These are phyloP conservation scores for Flaveria ramosissima DNA, from an alignment of 129 eudicot species.

Conservation along the genomic window DNA sequence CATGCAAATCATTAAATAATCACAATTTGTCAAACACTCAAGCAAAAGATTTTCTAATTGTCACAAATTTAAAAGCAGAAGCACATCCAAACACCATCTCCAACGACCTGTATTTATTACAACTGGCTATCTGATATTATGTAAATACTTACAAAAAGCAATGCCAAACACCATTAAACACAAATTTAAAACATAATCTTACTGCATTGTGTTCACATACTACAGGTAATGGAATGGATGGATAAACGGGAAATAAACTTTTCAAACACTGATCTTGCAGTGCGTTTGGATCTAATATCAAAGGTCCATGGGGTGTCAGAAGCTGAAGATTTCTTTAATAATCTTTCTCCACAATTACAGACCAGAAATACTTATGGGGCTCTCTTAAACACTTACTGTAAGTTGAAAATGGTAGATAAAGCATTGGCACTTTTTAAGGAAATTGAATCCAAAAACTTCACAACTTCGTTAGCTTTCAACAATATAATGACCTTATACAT, in stretches of 20 bases:
- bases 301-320: conserved; percentile 62
- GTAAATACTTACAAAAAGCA: neutral
- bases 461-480: conserved; percentile 44
- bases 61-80: neutral
- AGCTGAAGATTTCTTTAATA: conserved; percentile 67
- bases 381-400: conserved; percentile 72
- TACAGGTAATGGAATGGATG: conserved; percentile 94
- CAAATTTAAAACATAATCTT: neutral
- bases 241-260: conserved; percentile 43
- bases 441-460: conserved; percentile 52
- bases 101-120: neutral
- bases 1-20: neutral
- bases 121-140: neutral
- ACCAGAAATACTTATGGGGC: conserved; percentile 57
- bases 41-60: neutral
- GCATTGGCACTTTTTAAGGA: conserved; percentile 61
- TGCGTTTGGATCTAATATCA: conserved; percentile 59
- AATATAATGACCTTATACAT: conserved; percentile 66
- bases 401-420: conserved; percentile 49
- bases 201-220: neutral
- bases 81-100: neutral
- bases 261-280: conserved; percentile 46
- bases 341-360: conserved; percentile 49
- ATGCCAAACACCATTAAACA: neutral
- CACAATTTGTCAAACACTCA: neutral